Conservation (phyloP, 257 asterid genomes). For the Agastache rugosa region DNA sequence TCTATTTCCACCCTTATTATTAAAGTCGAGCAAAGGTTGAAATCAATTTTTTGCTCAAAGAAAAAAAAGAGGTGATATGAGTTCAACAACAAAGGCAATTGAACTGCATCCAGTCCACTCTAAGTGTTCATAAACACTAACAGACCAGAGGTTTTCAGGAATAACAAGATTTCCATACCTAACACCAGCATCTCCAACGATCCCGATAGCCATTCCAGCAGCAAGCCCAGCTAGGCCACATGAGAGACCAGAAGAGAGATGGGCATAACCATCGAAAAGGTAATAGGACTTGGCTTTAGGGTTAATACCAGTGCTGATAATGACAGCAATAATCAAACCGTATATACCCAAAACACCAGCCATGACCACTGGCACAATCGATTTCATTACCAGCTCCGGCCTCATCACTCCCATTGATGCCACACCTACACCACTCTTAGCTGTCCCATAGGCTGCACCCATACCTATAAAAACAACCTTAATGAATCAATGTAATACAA, state of each 20-base stretch:
- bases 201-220: conserved; percentile 93
- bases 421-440: conserved; percentile 92
- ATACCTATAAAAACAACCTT: conserved; percentile 56
- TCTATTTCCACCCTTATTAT: neutral
- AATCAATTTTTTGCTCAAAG: neutral
- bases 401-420: conserved; percentile 97
- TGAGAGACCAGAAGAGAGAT: conserved; percentile 83
- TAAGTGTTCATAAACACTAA: conserved; percentile 11
- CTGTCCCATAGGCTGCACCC: conserved; percentile 95
- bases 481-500: neutral
- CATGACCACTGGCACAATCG: conserved; percentile 93
- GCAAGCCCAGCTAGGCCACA: conserved; percentile 94
- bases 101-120: neutral
- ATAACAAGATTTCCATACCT: conserved; percentile 50
- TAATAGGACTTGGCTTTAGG: conserved; percentile 85
- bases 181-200: conserved; percentile 92
- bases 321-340: conserved; percentile 85
- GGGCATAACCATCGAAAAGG: conserved; percentile 87
- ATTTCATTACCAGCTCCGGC: conserved; percentile 90
- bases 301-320: conserved; percentile 86
- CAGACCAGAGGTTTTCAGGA: neutral
- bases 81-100: conserved; percentile 1
- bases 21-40: neutral
- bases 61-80: neutral
- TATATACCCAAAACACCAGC: conserved; percentile 96